Evolutionary conservation across 768 basidiomycete species (phyloP), one percentile per base, ranked within the genome.

Genomic region (Antrodiella citrinella): DNA sequence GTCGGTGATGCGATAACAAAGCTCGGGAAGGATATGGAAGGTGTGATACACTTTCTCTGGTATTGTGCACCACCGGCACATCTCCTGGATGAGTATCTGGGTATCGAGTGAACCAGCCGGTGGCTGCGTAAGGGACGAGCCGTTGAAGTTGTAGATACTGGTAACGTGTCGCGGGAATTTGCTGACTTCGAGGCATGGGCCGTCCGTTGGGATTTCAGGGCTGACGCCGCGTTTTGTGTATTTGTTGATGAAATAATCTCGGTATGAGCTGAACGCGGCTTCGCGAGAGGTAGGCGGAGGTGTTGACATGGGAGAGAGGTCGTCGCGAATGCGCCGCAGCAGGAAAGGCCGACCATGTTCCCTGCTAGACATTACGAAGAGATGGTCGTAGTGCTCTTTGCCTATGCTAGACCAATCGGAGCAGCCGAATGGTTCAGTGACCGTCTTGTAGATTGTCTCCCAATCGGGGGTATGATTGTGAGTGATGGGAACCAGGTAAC

Each of bases 401-500:
- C 67, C 65, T 50, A 88, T 63, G 44, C 55, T 60, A 15, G 65
- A 67, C 86, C 85, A 88, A 57, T 86, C 72, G 21, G 63, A 62
- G 18, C 61, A 69, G 10, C 84, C 83, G 10, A 60, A 64, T 1
- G 78, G 80, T 44, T 76, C 65, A 4, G 65, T 51, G 44, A 86
- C 62, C 9, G 83, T 65, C 7, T 61, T 60, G 23, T 75, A 61
- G 56, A 91, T 83, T 0, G 70, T 71, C 11, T 67, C 59, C 50
- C 78, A 86, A 67, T 91, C 83, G 21, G 81, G 74, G 41, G 72
- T 68, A 5, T 51, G 51, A 23, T 71, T 65, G 39, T 63, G 59
- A n/a, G 68, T 71, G 44, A 92, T 65, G 3, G 85, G 88, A 20
- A 86, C 77, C 30, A 92, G 66, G 62, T 80, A 87, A 52, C 81